phyloP scores from a whole-genome alignment of 148 eudicot species.

The Dysphania ambrosioides region DNA sequence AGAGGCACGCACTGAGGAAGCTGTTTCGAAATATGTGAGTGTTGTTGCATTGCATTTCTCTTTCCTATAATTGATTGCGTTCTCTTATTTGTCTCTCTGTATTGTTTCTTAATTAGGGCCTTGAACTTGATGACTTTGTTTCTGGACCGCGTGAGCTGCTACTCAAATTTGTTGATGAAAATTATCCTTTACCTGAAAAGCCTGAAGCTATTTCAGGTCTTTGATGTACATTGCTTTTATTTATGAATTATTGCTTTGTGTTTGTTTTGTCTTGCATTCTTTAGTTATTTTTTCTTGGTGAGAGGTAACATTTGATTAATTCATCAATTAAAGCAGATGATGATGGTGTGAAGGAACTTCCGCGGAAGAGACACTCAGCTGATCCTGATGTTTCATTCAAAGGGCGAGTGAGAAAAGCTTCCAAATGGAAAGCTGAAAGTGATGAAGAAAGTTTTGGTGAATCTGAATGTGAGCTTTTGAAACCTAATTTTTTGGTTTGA shows the following conservation, averaged over 20 bases:
- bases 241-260: not conserved
- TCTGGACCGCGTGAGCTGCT: slow-evolving; percentile 98
- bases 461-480: slow-evolving; percentile 59
- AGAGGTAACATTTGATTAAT: not conserved
- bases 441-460: slow-evolving; percentile 70
- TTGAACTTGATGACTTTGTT: slow-evolving; percentile 92
- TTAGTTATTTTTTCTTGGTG: slow-evolving; percentile 9
- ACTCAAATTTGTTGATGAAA: slow-evolving; percentile 94
- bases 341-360: slow-evolving; percentile 68
- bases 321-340: slow-evolving; percentile 36
- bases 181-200: slow-evolving; percentile 89
- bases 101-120: slow-evolving; percentile 48
- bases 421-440: slow-evolving; percentile 68
- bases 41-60: slow-evolving; percentile 3
- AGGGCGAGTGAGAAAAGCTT: slow-evolving; percentile 88
- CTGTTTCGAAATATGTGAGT: slow-evolving; percentile 89
- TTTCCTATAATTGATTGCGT: not conserved
- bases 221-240: slow-evolving; percentile 8
- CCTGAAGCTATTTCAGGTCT: slow-evolving; percentile 83
- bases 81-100: not conserved
- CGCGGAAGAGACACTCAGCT: slow-evolving; percentile 65
- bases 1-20: slow-evolving; percentile 98
- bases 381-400: slow-evolving; percentile 66
- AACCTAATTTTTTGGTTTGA: not conserved
- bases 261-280: slow-evolving; percentile 15